Conservation (phyloP, 495 filamentous ascomycete species). For the Pyrenopolyporus hunteri region DNA sequence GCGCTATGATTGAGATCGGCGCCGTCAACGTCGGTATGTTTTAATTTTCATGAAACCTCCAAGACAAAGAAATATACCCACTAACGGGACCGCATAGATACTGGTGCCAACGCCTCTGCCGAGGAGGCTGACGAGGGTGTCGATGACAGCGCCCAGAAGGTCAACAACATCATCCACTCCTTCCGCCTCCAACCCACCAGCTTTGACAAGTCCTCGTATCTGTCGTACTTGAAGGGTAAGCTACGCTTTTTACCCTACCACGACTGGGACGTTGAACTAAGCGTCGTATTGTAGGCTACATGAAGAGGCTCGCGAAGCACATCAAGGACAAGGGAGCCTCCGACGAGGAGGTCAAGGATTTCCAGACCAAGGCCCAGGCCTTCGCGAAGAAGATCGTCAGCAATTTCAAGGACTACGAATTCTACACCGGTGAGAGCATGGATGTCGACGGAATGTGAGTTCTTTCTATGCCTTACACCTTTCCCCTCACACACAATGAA, state of each 20-base stretch:
- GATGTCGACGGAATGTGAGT: conserved; percentile 85
- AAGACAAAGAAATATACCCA: neutral
- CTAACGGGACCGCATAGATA: conserved; percentile 60
- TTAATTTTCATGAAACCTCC: neutral
- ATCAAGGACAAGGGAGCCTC: conserved; percentile 66
- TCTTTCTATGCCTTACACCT: conserved; percentile 11
- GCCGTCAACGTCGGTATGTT: conserved; percentile 73
- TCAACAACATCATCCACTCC: conserved; percentile 93
- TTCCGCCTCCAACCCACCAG: conserved; percentile 82
- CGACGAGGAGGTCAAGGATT: conserved; percentile 70
- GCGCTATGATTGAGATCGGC: conserved; percentile 80
- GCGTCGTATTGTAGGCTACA: conserved; percentile 66
- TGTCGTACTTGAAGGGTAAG: conserved; percentile 80
- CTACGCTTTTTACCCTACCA: neutral
- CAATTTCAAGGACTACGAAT: conserved; percentile 95
- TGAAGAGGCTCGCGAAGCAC: conserved; percentile 80
- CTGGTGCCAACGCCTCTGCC: conserved; percentile 95
- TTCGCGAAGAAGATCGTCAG: conserved; percentile 78
- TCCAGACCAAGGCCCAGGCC: conserved; percentile 72
- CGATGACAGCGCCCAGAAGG: conserved; percentile 73
- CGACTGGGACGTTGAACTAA: conserved; percentile 3
- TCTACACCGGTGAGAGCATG: conserved; percentile 90
- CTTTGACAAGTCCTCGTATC: conserved; percentile 86
- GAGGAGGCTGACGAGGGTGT: conserved; percentile 78
- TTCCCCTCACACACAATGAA: neutral